These are phyloP conservation scores for Apiotrichum siamense DNA, from an alignment of 1,284 basidiomycete species.

Conservation along the genomic window DNA sequence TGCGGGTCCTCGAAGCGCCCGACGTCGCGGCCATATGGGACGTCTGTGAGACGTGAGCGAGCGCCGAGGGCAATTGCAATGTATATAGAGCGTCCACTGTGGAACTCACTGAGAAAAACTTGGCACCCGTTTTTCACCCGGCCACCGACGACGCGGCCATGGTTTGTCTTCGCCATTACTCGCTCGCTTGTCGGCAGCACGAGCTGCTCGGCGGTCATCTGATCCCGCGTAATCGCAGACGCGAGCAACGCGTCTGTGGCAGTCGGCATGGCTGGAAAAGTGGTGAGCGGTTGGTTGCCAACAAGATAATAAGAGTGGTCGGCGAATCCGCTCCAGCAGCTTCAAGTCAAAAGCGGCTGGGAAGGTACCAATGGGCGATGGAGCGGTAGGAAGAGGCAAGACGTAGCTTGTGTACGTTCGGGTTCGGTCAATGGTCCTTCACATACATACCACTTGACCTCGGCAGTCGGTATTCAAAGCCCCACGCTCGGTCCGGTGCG, in stretches of 20 bases:
- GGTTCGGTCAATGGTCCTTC: too few species aligned
- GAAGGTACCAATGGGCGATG: too few species aligned
- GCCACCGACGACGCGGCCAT: slow-evolving; percentile 28
- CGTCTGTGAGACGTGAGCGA: slow-evolving; percentile 52
- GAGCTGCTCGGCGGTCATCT: slow-evolving; percentile 37
- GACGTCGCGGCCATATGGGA: slow-evolving; percentile 64
- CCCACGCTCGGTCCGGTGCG: too few species aligned
- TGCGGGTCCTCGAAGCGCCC: slow-evolving; percentile 59
- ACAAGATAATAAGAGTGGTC: not conserved
- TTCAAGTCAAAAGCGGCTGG: too few species aligned
- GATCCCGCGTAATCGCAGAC: slow-evolving; percentile 16
- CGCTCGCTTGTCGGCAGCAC: slow-evolving; percentile 20
- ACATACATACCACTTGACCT: too few species aligned
- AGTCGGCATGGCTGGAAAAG: slow-evolving; percentile 6
- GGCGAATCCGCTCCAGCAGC: too few species aligned
- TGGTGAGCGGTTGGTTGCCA: not conserved
- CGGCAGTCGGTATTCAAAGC: too few species aligned
- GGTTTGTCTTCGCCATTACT: slow-evolving; percentile 20
- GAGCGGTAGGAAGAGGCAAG: too few species aligned
- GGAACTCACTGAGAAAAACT: slow-evolving; percentile 35
- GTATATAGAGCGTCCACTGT: too few species aligned
- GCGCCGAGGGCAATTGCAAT: too few species aligned
- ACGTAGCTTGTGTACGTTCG: too few species aligned
- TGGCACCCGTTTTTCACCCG: slow-evolving; percentile 28
- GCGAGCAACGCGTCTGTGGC: slow-evolving; percentile 5